Evolutionary conservation across 176 grass and related monocot genomes (phyloP).

Genomic region (Rhynchospora pubera): DNA sequence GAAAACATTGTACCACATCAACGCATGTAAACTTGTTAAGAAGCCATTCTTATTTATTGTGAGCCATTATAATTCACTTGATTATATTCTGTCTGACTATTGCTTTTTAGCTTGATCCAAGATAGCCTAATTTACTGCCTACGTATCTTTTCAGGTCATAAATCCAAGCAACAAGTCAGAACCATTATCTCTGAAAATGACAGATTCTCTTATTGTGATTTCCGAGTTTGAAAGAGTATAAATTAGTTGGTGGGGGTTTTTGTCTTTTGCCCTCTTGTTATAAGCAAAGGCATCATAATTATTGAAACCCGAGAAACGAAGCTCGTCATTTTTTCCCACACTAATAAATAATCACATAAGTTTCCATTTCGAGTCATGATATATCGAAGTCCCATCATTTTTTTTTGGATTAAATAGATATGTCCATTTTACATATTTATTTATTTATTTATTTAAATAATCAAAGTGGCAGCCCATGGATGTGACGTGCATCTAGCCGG

Average conservation of each 20-base stretch:
- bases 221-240: constrained; percentile 84
- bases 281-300: background rate
- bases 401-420: background rate
- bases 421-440: background rate
- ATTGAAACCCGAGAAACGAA: background rate
- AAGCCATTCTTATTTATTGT: background rate
- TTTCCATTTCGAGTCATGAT: background rate
- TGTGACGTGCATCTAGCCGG: too few relatives aligned
- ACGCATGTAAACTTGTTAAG: background rate
- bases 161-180: constrained; percentile 80
- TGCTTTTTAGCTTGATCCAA: background rate
- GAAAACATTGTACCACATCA: too few relatives aligned
- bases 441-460: too few relatives aligned
- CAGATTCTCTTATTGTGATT: constrained; percentile 81
- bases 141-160: constrained; percentile 50
- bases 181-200: constrained; percentile 62
- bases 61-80: background rate
- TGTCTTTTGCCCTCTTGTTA: background rate
- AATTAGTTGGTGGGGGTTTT: background rate
- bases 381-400: too few relatives aligned
- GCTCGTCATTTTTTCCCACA: background rate
- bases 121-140: background rate
- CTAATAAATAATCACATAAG: background rate
- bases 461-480: too few relatives aligned
- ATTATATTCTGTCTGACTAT: background rate